Base-by-base conservation (phyloP, 2,329 filamentous ascomycete genomes). In the Colletotrichum kahawae region DNA sequence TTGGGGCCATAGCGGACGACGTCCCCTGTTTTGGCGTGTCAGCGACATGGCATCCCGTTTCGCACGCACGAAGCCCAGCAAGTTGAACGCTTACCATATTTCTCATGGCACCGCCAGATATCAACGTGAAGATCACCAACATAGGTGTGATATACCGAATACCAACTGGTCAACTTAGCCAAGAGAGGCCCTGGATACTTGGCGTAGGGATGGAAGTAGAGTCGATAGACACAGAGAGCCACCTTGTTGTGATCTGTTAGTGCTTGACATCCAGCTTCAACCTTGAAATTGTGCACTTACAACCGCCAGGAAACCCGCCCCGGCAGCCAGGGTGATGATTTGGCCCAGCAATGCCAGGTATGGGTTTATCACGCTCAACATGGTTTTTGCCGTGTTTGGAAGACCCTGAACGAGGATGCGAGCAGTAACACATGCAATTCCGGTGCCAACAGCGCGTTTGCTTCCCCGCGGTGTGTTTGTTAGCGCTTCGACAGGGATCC, bases 1-100 rank as follows among this genome's bases (percentile, higher is more conserved):
- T 74, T 74, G 3, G 71, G 71, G 1, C 66, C 71, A 31, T 74
- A 74, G 1, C 71, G 71, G 9, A 74, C 66, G 14, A 70, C 57
- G 16, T 74, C 67, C 2, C 71, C 71, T 71, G 24, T 27, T 27
- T 24, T 9, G 34, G 27, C 21, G 7, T 31, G n/a, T 74, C 7
- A 70, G 38, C 36, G 6, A n/a, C 12, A 5, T n/a, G 4, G 29
- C 10, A 16, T 0, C 21, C 2, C 24, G 12, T 48, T 13, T 10
- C 13, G 10, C 21, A 13, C 12, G 21, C 5, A 21, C 21, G 21
- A 21, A 14, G 8, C 18, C 8, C 56, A 31, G 29, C 18, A 21
- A 12, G 1, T 3, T 33, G 18, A 4, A 31, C 9, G 29, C 34
- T 18, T 18, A 70, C 71, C 71, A 24, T 74, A 70, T 4, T 57